Base-by-base conservation (phyloP, 805 yeast genomes). In the Candida stauntonica region DNA sequence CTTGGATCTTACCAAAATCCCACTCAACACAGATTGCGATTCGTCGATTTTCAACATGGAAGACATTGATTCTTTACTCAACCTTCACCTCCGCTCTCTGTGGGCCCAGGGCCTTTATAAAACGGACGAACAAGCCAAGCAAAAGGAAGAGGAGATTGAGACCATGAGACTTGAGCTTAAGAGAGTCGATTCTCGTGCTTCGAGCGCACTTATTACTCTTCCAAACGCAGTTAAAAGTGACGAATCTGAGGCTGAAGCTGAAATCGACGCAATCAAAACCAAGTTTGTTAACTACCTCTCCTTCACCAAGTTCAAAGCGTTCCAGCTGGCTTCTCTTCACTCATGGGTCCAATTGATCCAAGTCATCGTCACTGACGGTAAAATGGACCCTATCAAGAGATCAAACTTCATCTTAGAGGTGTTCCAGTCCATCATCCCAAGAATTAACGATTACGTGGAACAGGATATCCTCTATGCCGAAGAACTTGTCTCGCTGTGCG, bases 331-430 rank as follows among this genome's bases (percentile, higher is more conserved):
- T 12, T 76, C 81, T 41, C 62, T 91, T 20, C 86, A 81, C 52
- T 75, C 94, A 0, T 91, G 98, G 98, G 79, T 81, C 17, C 81
- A 80, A 48, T 60, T 89, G 35, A 79, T 86, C 17, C 86, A 87
- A 45, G 77, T 87, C 4, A 61, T 86, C 31, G 77, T 86, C 5
- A 68, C 77, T 5, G 88, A 81, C 57, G 79, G 77, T 8, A 64
- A 64, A n/a, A 60, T 78, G 39, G 59, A 66, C 6, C 52, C 68
- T 0, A 51, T 61, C 7, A 59, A 62, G n/a, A 67, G 81, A 33
- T 67, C 77, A 0, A 72, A 75, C 27, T 82, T 91, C 52, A 77
- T 87, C 38, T 61, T 86, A 15, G 94, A 84, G 48, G 75, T 86
- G 3, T 78, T 88, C 45, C 94, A 86, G 50, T 67, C 75, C 4